Base-by-base conservation (phyloP, 2,329 filamentous ascomycete species). In the Aspergillus hortae region DNA sequence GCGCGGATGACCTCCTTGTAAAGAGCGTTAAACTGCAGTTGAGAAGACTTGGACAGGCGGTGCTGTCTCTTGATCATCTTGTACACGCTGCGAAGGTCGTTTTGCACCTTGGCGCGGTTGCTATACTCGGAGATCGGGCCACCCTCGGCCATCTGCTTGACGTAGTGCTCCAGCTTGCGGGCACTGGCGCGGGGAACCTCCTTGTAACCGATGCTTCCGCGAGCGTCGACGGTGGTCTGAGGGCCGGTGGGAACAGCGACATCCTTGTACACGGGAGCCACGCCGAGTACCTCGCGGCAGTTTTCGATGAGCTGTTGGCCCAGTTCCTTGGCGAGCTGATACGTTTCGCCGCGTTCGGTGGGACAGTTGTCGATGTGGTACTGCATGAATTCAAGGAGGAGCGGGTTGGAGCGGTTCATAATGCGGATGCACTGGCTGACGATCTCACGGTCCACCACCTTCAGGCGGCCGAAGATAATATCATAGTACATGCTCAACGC, bases 301-400 rank as follows among this genome's bases (percentile, higher is more conserved):
- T 99, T 99, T 71, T 96, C 90, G 62, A 99, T 95, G 49, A 99
- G 86, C 76, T 95, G 89, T 67, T 89, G 81, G 33, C 90, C 92
- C 21, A 99, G 87, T 73, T 94, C 86, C 77, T 99, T 96, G 41
- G 94, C 94, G n/a, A 99, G 85, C 75, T 94, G 84, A 75, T 99
- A 99, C 1, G 94, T 99, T 77, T 99, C 94, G 53, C 94, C 94
- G 46, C 92, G 88, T 68, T 99, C 92, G 0, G 92, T 92, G 0
- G 94, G 94, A 77, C 92, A 97, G 78, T 97, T 94, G 67, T 99
- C 94, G 67, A 99, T 99, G 77, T 99, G 94, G 66, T 99, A 97
- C 71, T 99, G 94, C 94, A 99, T 99, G 75, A 96, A 99, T 63
- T 99, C 92, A 53, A 99, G 83, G 1, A 99, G 84, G 33, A 90